These are phyloP conservation scores for Aureobasidium sp. DNA, from an alignment of 2,329 filamentous ascomycete species.

Conservation along the genomic window DNA sequence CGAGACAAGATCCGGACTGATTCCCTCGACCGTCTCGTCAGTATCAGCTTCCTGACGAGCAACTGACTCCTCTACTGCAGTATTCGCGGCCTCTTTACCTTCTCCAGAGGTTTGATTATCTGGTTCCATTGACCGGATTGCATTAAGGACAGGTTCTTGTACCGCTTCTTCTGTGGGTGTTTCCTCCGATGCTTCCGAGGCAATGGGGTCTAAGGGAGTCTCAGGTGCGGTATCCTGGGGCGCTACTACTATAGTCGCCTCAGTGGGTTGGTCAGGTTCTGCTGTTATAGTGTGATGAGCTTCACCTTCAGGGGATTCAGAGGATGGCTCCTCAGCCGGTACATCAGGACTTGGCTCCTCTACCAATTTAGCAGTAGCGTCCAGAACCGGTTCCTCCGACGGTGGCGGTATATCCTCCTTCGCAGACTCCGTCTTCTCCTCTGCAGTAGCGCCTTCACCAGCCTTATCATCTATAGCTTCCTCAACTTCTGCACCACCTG, in stretches of 20 bases:
- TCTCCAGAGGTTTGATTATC: neutral
- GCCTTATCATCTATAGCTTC: neutral
- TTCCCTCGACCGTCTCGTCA: neutral
- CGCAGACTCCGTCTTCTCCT: neutral
- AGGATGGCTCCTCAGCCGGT: neutral
- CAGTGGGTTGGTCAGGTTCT: neutral
- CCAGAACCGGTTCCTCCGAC: neutral
- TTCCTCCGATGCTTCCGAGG: neutral
- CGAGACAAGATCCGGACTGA: neutral
- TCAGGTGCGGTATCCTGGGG: neutral
- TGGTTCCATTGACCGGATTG: neutral
- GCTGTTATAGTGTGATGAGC: neutral
- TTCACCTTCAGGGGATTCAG: neutral
- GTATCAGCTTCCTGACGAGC: neutral
- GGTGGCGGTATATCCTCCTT: neutral
- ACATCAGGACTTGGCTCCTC: neutral
- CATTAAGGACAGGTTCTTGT: neutral
- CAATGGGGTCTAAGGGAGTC: neutral
- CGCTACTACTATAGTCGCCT: neutral
- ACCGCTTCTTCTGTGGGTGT: neutral
- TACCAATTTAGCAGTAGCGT: neutral
- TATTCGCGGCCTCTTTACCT: neutral
- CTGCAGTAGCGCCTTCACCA: neutral
- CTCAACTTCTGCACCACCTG: neutral
- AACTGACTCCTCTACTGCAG: neutral